Evolutionary conservation across 1,139 yeast species (phyloP), one percentile per base, ranked within the genome.

Genomic region (Meyerozyma carpophila): DNA sequence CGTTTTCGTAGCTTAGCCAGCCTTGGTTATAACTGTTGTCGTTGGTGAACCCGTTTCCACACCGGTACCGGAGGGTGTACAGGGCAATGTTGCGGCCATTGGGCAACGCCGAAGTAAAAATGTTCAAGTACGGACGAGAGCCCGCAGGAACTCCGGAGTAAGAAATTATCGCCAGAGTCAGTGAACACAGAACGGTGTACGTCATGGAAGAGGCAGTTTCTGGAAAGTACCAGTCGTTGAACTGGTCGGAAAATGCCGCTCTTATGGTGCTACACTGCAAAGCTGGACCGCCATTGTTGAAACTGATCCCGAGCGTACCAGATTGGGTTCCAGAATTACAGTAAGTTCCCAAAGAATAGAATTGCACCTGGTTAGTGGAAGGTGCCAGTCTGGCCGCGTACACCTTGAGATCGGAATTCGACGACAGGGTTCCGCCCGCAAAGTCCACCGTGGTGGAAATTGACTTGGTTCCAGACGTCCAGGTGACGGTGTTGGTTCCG

Each of bases 381-480:
- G 34, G 34, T 31, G 34, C 20, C 34, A 31, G 10, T 31, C 5
- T 31, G 7, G 20, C 20, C 5, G 34, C 4, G 10, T 5, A 13
- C 5, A 31, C 16, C 34, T 11, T 21, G 20, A 9, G 34, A 14
- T 14, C 8, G 20, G 34, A 14, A n/a, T 10, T 31, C 10, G 16
- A 13, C 20, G 20, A 31, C 14, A 13, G 20, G 7, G 16, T 31
- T 13, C 34, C 34, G 7, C 32, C 32, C 14, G 5, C 14, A 8
- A 31, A 31, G 9, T 13, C 14, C 16, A 31, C 34, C 4, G 21
- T 14, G 20, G 16, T 31, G 14, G 34, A 31, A 13, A 68, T 59
- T 28, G 61, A 55, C 49, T 73, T 57, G 8, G 63, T 54, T 13
- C 72, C 68, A 3, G 70, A 61, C 4, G 65, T 63, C 43, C 43